Conservation (phyloP, 2,329 filamentous ascomycete species). For the Monosporascus cannonballus region DNA sequence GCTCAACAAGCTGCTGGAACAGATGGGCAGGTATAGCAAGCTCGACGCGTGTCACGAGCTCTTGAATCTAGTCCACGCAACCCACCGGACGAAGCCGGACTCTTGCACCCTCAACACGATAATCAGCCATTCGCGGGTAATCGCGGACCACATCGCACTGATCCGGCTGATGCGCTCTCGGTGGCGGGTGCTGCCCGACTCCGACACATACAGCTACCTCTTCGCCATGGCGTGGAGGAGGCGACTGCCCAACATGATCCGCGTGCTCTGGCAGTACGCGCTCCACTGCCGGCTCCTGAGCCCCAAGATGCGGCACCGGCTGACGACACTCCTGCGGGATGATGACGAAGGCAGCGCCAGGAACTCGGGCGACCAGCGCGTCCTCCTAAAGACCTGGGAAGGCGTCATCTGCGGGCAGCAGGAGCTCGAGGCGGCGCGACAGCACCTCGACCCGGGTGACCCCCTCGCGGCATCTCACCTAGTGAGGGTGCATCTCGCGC, state of each 20-base stretch:
- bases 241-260: slow-evolving; percentile 23
- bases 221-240: slow-evolving; percentile 19
- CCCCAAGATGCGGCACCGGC: slow-evolving; percentile 14
- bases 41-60: slow-evolving; percentile 15
- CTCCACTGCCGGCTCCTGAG: slow-evolving; percentile 8
- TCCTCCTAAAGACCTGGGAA: slow-evolving; percentile 20
- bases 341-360: background rate
- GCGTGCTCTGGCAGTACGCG: slow-evolving; percentile 24
- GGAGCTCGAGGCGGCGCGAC: slow-evolving; percentile 14
- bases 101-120: slow-evolving; percentile 23
- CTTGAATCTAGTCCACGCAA: slow-evolving; percentile 8
- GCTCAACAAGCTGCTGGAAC: slow-evolving; percentile 22
- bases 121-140: slow-evolving; percentile 15
- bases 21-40: slow-evolving; percentile 13
- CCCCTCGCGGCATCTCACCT: too few relatives aligned
- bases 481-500: too few relatives aligned
- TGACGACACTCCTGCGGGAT: slow-evolving; percentile 13
- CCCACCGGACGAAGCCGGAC: slow-evolving; percentile 7
- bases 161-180: slow-evolving; percentile 8
- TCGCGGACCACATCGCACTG: slow-evolving; percentile 6
- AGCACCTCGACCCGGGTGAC: background rate
- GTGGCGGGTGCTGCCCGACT: slow-evolving; percentile 14
- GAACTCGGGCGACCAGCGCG: slow-evolving; percentile 2
- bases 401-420: slow-evolving; percentile 19
- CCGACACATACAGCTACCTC: slow-evolving; percentile 18